A percentile compares a stretch with the other conserved stretches of the same genome.
Conservation (phyloP, 1,284 basidiomycete species). For the Grifola frondosa region DNA sequence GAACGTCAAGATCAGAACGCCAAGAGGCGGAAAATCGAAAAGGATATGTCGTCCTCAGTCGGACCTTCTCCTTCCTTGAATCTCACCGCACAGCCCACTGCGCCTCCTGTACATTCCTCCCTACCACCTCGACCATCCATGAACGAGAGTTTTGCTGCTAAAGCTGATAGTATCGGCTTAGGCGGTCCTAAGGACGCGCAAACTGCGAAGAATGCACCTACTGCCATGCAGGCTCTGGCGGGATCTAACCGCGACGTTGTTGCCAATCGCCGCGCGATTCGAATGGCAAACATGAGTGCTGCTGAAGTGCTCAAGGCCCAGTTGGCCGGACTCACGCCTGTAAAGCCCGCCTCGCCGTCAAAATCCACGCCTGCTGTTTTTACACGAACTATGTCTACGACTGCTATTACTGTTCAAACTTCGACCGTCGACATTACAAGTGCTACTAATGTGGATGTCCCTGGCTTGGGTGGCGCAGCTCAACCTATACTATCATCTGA, state of each 20-base stretch:
- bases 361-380: slow-evolving; percentile 13
- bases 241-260: slow-evolving; percentile 87
- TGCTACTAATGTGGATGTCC: slow-evolving; percentile 28
- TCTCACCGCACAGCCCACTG: slow-evolving; percentile 45
- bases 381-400: slow-evolving; percentile 28
- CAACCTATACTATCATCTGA: slow-evolving; percentile 9
- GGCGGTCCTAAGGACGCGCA: slow-evolving; percentile 58
- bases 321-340: slow-evolving; percentile 66
- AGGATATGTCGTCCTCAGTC: slow-evolving; percentile 46
- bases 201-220: slow-evolving; percentile 53
- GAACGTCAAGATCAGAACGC: slow-evolving; percentile 88
- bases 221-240: slow-evolving; percentile 65
- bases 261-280: slow-evolving; percentile 83
- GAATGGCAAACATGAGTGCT: slow-evolving; percentile 95
- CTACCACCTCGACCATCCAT: slow-evolving; percentile 60
- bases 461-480: slow-evolving; percentile 30
- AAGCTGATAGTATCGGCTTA: slow-evolving; percentile 72
- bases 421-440: slow-evolving; percentile 5
- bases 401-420: slow-evolving; percentile 18
- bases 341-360: slow-evolving; percentile 48
- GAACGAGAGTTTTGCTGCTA: slow-evolving; percentile 72
- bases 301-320: slow-evolving; percentile 94
- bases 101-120: slow-evolving; percentile 37
- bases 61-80: slow-evolving; percentile 57
- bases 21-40: slow-evolving; percentile 85